Percentiles rank a stretch among this genome's conserved stretches.
These are phyloP conservation scores for Backusella circina DNA, from an alignment of 192 early-diverging fungal genomes.

Conservation along the genomic window DNA sequence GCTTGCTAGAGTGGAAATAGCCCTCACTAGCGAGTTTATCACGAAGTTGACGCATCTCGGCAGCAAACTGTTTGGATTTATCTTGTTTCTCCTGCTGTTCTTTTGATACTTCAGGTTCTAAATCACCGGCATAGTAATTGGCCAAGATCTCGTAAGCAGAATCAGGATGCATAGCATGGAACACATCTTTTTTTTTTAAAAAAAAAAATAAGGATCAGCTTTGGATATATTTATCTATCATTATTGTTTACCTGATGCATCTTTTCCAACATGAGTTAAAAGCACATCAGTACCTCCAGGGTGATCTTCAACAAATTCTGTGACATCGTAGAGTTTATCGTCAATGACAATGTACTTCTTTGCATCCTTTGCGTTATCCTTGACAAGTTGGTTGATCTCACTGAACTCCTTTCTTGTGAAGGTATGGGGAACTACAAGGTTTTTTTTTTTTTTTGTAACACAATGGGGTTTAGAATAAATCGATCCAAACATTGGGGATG, in stretches of 20 bases:
- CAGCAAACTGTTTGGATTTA: conserved; percentile 52
- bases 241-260: conserved; percentile 52
- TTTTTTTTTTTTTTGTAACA: not conserved
- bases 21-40: conserved; percentile 48
- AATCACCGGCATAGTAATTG: conserved; percentile 75
- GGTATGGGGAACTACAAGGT: conserved; percentile 11
- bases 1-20: conserved; percentile 61
- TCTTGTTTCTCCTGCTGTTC: conserved; percentile 6
- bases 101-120: conserved; percentile 24
- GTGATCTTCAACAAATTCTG: conserved; percentile 71
- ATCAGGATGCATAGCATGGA: conserved; percentile 73
- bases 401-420: conserved; percentile 26
- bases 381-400: conserved; percentile 11
- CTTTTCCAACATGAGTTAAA: conserved; percentile 72
- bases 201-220: not conserved
- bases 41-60: conserved; percentile 60
- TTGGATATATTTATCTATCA: not conserved
- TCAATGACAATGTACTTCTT: conserved; percentile 65
- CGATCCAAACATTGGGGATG: not conserved
- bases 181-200: conserved; percentile 51
- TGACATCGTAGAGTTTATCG: conserved; percentile 78
- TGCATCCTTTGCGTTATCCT: conserved; percentile 33
- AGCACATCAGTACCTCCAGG: conserved; percentile 72
- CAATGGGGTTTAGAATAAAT: not conserved
- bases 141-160: conserved; percentile 61